Base-by-base conservation (phyloP, 306 rosid species). In the Fragaria iinumae region DNA sequence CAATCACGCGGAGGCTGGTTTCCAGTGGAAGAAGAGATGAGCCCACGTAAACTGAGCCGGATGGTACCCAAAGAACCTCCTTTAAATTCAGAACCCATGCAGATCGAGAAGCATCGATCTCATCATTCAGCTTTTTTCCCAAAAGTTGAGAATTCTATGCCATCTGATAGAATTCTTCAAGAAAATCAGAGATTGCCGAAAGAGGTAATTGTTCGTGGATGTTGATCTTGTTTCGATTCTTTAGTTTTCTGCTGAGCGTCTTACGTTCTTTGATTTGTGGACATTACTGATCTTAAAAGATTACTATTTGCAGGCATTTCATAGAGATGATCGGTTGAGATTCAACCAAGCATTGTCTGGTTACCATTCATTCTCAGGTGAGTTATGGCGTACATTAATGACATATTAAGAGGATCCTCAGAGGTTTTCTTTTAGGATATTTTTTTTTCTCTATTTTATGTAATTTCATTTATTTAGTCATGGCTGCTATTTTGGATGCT, bases 11-110 rank as follows among this genome's bases (percentile, higher is more conserved):
- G 87, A 74, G 91, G 86, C 43, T 92, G 99, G 99, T 89, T 88
- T 85, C 93, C 96, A 49, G 84, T 52, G 75, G 97, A 91, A 78
- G 99, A 96, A 85, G 98, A 96, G 76, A 92, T 89, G 86, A 91
- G 93, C 83, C 91, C 98, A 32, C 89, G 83, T 76, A 90, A 86
- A 79, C 78, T 82, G 67, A 84, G 78, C 82, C 83, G 91, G 25
- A 81, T 67, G 75, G 85, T 65, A 71, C 80, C 96, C 17, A 96
- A 88, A 85, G 98, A 96, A 64, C 89, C 91, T 83, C 89, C 90
- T 14, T 77, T 83, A 76, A 91, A 91, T 88, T 81, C 92, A 63
- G 96, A 87, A 81, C 87, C 93, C 29, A 78, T 87, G 85, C 89
- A 78, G 76, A 79, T 87, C 55, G 98, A 92, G 79, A 96, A 89